phyloP scores from a whole-genome alignment of 2,329 filamentous ascomycete genomes.

The Arachnomyces sp. region DNA sequence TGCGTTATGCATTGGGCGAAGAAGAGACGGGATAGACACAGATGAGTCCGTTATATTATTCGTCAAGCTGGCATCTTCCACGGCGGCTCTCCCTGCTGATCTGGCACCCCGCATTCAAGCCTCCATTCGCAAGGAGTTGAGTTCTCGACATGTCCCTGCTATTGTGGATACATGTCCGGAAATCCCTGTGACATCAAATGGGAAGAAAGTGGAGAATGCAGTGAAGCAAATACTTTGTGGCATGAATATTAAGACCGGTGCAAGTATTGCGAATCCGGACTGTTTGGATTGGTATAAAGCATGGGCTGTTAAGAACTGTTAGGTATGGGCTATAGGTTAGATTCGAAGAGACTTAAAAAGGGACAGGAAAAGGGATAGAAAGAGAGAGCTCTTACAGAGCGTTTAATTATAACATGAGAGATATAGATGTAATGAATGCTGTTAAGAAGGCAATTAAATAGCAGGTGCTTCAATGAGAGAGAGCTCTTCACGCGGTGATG shows the following conservation, averaged over 20 bases:
- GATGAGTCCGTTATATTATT: conserved; percentile 90
- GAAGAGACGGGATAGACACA: conserved; percentile 58
- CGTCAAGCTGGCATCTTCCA: conserved; percentile 57
- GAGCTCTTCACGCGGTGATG: no score
- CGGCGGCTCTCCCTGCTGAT: conserved; percentile 46
- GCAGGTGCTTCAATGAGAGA: no score
- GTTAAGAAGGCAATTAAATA: no score
- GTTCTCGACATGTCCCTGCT: conserved; percentile 79
- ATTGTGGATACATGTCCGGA: conserved; percentile 75
- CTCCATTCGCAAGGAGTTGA: conserved; percentile 68
- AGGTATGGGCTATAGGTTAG: conserved; percentile 22
- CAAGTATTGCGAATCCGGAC: conserved; percentile 85
- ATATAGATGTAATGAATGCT: no score
- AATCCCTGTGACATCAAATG: conserved; percentile 86
- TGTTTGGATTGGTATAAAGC: conserved; percentile 80
- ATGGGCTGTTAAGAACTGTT: conserved; percentile 54
- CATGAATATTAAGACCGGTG: conserved; percentile 76
- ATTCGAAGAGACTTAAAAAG: conserved; percentile 9
- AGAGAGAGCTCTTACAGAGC: no score
- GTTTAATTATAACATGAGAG: no score
- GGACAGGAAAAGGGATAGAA: no score
- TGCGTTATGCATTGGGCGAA: conserved; percentile 75
- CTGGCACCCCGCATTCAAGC: conserved; percentile 58
- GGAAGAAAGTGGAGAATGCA: conserved; percentile 95
- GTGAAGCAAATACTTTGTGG: conserved; percentile 95